Evolutionary conservation across 768 basidiomycete genomes (phyloP).

Genomic region (Termitomyces sp.): DNA sequence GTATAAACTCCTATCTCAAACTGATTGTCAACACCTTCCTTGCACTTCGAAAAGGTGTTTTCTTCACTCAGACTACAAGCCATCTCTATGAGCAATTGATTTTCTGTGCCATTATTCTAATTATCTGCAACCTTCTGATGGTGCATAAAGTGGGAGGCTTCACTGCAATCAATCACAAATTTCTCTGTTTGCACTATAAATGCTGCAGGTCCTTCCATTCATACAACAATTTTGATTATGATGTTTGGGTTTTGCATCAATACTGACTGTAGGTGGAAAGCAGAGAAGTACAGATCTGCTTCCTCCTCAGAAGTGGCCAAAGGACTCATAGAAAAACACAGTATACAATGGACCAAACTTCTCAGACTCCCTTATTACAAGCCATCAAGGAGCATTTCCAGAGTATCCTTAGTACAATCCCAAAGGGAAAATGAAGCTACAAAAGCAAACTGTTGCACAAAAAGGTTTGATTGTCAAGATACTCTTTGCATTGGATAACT

Average conservation of each 20-base stretch:
- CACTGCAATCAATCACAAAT: constrained; percentile 8
- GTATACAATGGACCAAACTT: not conserved
- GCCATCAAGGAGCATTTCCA: constrained; percentile 18
- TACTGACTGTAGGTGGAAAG: not conserved
- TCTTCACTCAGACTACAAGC: constrained; percentile 5
- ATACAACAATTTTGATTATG: constrained; percentile 8
- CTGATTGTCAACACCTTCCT: no score
- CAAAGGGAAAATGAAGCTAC: not conserved
- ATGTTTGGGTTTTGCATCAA: constrained; percentile 15
- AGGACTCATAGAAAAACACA: constrained; percentile 10
- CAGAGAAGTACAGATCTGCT: constrained; percentile 17
- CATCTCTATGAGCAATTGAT: constrained; percentile 8
- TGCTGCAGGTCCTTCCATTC: not conserved
- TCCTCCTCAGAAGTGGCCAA: constrained; percentile 7
- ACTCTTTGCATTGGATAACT: no score
- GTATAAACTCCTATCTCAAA: constrained; percentile 18
- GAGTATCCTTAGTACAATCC: constrained; percentile 17
- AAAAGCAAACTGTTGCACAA: no score
- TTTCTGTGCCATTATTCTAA: not conserved
- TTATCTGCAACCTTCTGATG: no score
- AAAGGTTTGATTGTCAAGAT: no score
- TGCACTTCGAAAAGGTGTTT: no score
- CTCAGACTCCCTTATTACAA: not conserved
- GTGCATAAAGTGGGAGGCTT: constrained; percentile 24
- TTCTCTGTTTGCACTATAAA: constrained; percentile 9